Percentiles rank a stretch among this genome's conserved stretches.
Conservation (phyloP, 2,329 filamentous ascomycete genomes). For the Colletotrichum viniferum region DNA sequence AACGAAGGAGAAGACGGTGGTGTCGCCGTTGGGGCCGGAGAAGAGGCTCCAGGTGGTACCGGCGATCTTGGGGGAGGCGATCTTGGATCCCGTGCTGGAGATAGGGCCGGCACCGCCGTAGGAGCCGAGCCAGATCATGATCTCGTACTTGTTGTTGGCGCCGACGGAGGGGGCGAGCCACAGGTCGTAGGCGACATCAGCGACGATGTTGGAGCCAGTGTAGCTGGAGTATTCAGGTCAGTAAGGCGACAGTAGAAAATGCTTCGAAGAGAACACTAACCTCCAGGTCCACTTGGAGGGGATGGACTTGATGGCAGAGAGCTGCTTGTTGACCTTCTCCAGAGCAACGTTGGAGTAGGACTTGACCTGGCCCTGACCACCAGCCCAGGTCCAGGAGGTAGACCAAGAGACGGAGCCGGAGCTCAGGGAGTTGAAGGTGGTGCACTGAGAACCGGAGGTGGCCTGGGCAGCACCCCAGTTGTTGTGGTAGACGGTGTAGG, state of each 20-base stretch:
- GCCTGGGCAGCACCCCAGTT: conserved; percentile 48
- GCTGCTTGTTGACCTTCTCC: conserved; percentile 36
- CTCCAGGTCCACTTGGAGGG: conserved; percentile 38
- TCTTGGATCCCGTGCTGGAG: conserved; percentile 50
- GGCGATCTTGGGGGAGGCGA: conserved; percentile 58
- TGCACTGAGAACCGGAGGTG: conserved; percentile 43
- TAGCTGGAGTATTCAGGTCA: conserved; percentile 32
- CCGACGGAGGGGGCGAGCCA: conserved; percentile 55
- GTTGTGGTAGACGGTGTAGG: conserved; percentile 57
- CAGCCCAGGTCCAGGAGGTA: conserved; percentile 45
- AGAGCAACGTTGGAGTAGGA: conserved; percentile 48
- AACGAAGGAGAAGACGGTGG: conserved; percentile 61
- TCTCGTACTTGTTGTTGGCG: conserved; percentile 48
- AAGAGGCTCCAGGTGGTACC: conserved; percentile 60
- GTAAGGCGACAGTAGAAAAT: accelerated
- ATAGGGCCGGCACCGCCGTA: conserved; percentile 27
- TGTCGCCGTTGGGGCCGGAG: conserved; percentile 59
- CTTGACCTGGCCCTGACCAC: conserved; percentile 43
- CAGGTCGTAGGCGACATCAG: conserved; percentile 64
- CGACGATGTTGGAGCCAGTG: conserved; percentile 50
- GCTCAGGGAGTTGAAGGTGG: conserved; percentile 38
- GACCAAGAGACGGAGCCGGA: conserved; percentile 43
- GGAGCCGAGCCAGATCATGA: conserved; percentile 29
- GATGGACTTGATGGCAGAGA: conserved; percentile 40
- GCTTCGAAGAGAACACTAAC: conserved; percentile 1